Conservation (phyloP, 73 alveolate genomes). For the Blepharisma stoltei region DNA sequence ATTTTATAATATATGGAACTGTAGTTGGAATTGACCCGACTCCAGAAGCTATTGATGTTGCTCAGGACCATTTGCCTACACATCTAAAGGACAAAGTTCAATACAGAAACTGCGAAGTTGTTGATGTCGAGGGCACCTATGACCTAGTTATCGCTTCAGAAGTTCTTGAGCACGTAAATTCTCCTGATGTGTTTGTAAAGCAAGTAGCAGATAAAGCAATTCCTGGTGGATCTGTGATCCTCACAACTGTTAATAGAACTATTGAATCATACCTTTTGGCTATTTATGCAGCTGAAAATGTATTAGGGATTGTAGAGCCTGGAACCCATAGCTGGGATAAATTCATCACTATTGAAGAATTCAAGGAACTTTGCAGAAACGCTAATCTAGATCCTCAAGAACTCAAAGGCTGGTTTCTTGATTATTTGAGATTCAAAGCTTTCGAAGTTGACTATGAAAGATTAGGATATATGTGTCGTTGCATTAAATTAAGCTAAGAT, state of each 20-base stretch:
- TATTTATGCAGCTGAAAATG: conserved; percentile 71
- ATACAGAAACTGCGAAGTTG: conserved; percentile 56
- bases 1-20: conserved; percentile 40
- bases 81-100: conserved; percentile 40
- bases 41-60: conserved; percentile 43
- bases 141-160: conserved; percentile 76
- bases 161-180: conserved; percentile 83
- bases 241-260: conserved; percentile 75
- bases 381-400: neutral
- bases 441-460: neutral
- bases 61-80: conserved; percentile 35
- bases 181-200: conserved; percentile 52
- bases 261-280: conserved; percentile 65
- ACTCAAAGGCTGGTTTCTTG: neutral
- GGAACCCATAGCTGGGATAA: conserved; percentile 88
- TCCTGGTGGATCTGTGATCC: conserved; percentile 69
- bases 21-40: conserved; percentile 70
- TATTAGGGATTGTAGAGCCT: conserved; percentile 57
- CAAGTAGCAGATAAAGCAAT: conserved; percentile 45
- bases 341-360: conserved; percentile 57
- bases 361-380: conserved; percentile 5
- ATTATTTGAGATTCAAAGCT: neutral
- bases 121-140: conserved; percentile 32
- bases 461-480: conserved; percentile 1
- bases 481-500: neutral